Evolutionary conservation across 306 rosid species (phyloP).

Genomic region (Casuarina cunninghamiana): DNA sequence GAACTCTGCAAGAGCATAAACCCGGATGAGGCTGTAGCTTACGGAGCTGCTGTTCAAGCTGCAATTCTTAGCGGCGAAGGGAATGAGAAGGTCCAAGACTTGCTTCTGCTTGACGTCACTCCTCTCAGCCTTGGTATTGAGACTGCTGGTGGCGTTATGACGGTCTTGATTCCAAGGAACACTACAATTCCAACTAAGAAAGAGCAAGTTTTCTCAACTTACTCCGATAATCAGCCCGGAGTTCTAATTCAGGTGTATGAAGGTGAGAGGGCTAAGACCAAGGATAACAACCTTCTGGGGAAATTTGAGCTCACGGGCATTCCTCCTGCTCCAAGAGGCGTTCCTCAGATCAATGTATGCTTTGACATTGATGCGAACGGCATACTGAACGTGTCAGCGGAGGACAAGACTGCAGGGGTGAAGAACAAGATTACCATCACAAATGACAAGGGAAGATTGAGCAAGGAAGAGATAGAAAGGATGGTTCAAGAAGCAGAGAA

Average conservation of each 20-base stretch:
- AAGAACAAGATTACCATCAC: constrained; percentile 44
- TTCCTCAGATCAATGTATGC: constrained; percentile 12
- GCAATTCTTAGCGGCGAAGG: constrained; percentile 40
- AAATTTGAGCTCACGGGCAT: constrained; percentile 40
- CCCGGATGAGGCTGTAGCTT: constrained; percentile 49
- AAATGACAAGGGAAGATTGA: constrained; percentile 35
- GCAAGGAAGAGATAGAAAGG: constrained; percentile 37
- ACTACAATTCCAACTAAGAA: too few relatives aligned
- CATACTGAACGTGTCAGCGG: constrained; percentile 39
- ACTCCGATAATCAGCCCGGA: constrained; percentile 26
- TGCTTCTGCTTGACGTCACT: constrained; percentile 38
- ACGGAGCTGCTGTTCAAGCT: constrained; percentile 46
- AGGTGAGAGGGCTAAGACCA: constrained; percentile 36
- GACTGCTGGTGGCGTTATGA: constrained; percentile 26
- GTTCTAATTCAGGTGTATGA: constrained; percentile 37
- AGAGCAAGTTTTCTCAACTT: not conserved
- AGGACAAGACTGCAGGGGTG: constrained; percentile 43
- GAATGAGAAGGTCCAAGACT: constrained; percentile 42
- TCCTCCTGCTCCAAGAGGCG: constrained; percentile 38
- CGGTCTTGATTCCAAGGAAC: too few relatives aligned
- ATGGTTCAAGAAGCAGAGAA: constrained; percentile 47
- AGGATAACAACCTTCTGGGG: constrained; percentile 36
- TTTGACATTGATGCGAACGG: constrained; percentile 9
- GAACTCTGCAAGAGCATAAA: constrained; percentile 48
- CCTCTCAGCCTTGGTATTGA: constrained; percentile 44